Conservation (phyloP, 768 basidiomycete species). For the Pleurotus tuber-regium region DNA sequence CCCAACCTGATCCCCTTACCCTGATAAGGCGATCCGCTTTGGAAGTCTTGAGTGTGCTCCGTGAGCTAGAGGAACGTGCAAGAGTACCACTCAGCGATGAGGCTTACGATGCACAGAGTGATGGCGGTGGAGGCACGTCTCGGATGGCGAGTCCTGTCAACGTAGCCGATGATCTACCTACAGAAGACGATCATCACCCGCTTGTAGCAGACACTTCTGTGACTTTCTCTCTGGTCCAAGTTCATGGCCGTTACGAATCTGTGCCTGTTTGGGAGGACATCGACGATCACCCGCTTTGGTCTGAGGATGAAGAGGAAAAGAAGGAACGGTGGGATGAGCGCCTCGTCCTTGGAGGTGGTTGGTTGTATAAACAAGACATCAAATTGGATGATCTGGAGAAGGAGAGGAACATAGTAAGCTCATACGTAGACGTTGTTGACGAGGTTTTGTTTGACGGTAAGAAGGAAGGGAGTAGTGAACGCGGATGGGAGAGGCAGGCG, state of each 20-base stretch:
- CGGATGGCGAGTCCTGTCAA: slow-evolving; percentile 41
- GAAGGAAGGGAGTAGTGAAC: slow-evolving; percentile 39
- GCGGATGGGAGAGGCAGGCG: slow-evolving; percentile 33
- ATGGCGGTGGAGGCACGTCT: slow-evolving; percentile 45
- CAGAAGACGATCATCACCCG: slow-evolving; percentile 24
- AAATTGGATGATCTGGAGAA: slow-evolving; percentile 47
- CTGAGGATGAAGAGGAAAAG: slow-evolving; percentile 51
- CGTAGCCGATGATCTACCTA: slow-evolving; percentile 29
- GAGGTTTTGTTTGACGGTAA: slow-evolving; percentile 70
- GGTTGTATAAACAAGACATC: slow-evolving; percentile 75
- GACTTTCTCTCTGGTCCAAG: slow-evolving; percentile 66
- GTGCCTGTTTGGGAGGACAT: slow-evolving; percentile 86
- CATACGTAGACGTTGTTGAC: slow-evolving; percentile 78
- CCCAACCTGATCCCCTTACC: slow-evolving; percentile 56
- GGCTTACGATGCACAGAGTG: slow-evolving; percentile 80
- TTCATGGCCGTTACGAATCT: slow-evolving; percentile 59
- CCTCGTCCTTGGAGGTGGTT: slow-evolving; percentile 77
- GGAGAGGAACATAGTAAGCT: slow-evolving; percentile 54
- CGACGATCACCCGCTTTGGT: slow-evolving; percentile 38
- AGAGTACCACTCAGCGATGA: slow-evolving; percentile 78
- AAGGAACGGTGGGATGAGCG: slow-evolving; percentile 79
- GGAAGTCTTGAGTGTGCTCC: slow-evolving; percentile 77
- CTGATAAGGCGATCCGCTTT: slow-evolving; percentile 76
- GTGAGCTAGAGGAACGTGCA: slow-evolving; percentile 76
- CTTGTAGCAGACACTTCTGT: slow-evolving; percentile 60